Percentiles rank a stretch among this genome's conserved stretches.
These are phyloP conservation scores for Lecanosticta acicola DNA, from an alignment of 2,329 filamentous ascomycete species.

Conservation along the genomic window DNA sequence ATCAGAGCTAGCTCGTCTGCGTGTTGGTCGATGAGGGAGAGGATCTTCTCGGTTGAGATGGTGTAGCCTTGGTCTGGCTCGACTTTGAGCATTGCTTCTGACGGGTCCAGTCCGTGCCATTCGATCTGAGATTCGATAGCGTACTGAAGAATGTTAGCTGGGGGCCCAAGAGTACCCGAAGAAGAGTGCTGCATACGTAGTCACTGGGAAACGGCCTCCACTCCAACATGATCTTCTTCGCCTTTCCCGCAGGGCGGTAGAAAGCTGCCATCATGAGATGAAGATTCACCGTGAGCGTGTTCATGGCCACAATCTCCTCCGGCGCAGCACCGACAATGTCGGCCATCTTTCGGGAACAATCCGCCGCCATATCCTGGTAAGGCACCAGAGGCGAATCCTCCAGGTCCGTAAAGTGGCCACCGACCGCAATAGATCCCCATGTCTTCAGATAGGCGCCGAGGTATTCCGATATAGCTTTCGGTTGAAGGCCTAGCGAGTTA, in stretches of 20 bases:
- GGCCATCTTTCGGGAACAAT: conserved; percentile 62
- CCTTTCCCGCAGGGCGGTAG: conserved; percentile 61
- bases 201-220: conserved; percentile 87
- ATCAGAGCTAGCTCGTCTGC: conserved; percentile 67
- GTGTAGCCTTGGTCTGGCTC: conserved; percentile 54
- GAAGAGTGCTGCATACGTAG: conserved; percentile 50
- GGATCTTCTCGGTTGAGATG: conserved; percentile 65
- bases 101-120: conserved; percentile 62
- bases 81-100: conserved; percentile 67
- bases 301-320: conserved; percentile 79
- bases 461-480: conserved; percentile 59
- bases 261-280: conserved; percentile 83
- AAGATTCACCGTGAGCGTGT: conserved; percentile 73
- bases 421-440: conserved; percentile 81
- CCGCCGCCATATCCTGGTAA: conserved; percentile 75
- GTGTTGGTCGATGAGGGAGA: conserved; percentile 67
- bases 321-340: conserved; percentile 67
- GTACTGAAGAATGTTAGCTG: conserved; percentile 50
- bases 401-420: conserved; percentile 56
- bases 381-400: conserved; percentile 60
- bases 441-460: conserved; percentile 69
- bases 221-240: conserved; percentile 77
- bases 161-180: background rate
- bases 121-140: conserved; percentile 74
- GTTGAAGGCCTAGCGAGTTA: conserved; percentile 82